Base-by-base conservation (phyloP, 129 eudicot genomes). In the Tagetes patula region DNA sequence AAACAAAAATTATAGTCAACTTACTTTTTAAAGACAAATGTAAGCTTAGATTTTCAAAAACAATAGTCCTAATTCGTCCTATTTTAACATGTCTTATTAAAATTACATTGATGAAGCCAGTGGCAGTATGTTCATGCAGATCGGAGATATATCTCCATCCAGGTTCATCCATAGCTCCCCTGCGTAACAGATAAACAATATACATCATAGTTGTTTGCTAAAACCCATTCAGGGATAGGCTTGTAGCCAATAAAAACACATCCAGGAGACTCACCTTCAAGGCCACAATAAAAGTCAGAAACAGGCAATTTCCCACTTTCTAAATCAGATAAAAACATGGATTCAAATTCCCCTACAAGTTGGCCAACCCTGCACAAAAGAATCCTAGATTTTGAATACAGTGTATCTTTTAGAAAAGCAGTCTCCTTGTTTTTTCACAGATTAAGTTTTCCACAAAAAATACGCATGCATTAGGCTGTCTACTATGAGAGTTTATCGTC, bases 81-180 rank as follows among this genome's bases (percentile, higher is more conserved):
- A 39, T 30, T 4, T 9, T 54, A 60, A 32, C 67, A 70, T 67
- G 38, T 30, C 50, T 38, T 49, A 46, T 1, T 42, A 41, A 69
- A 9, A 67, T 67, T 10, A 90, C 96, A 75, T 70, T 62, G 72
- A 79, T 2, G 84, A 80, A 54, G 87, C 91, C 77, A 87, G 84
- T 48, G 95, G 84, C 78, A 90, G 67, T 77, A 87, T 82, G 77
- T 90, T 90, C 79, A 90, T 59, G 76, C 91, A 85, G 37, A 90
- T 73, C 52, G 96, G 96, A 83, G 96, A 90, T 72, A 90, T 84
- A 73, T 83, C 91, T 63, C 96, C 96, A 82, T 90, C 95, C 80
- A 90, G 77, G 77, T 90, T 90, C 96, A 90, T 90, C 96, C 96
- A 90, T 69, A 85, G 78, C 78, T 90, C 91, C 46, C 96, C 96